These are phyloP conservation scores for Phytopythium aichiense DNA, from an alignment of 352 stramenopile species.

Conservation along the genomic window DNA sequence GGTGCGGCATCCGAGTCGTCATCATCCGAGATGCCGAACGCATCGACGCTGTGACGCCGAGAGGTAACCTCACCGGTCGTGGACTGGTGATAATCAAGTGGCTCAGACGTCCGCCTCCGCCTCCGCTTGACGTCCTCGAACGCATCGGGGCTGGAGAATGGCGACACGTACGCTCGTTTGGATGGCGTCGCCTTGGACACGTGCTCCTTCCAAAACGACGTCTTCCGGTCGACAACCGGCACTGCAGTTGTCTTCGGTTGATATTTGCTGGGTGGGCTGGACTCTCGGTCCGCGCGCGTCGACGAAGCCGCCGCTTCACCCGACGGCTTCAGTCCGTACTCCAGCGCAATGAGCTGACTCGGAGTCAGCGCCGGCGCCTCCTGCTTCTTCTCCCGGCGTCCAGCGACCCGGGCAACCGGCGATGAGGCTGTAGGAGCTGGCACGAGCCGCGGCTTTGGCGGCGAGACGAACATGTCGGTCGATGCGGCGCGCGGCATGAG, in stretches of 20 bases:
- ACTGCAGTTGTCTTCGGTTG: neutral
- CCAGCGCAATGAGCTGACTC: constrained; percentile 50
- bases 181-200: neutral
- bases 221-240: constrained; percentile 8
- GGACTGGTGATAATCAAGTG: neutral
- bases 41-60: neutral
- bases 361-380: constrained; percentile 18
- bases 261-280: no score
- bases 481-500: constrained; percentile 26
- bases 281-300: no score
- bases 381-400: neutral
- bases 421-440: neutral
- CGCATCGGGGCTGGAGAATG: constrained; percentile 33
- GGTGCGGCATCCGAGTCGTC: neutral
- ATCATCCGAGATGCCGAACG: neutral
- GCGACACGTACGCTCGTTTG: constrained; percentile 44
- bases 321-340: constrained; percentile 41
- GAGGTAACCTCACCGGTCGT: neutral
- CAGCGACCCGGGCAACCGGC: neutral
- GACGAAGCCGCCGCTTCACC: no score
- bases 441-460: constrained; percentile 4
- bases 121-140: constrained; percentile 26
- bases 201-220: constrained; percentile 26
- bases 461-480: constrained; percentile 1
- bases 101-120: constrained; percentile 7